These are phyloP conservation scores for Penicillium robsamsonii DNA, from an alignment of 495 filamentous ascomycete genomes.

Conservation along the genomic window DNA sequence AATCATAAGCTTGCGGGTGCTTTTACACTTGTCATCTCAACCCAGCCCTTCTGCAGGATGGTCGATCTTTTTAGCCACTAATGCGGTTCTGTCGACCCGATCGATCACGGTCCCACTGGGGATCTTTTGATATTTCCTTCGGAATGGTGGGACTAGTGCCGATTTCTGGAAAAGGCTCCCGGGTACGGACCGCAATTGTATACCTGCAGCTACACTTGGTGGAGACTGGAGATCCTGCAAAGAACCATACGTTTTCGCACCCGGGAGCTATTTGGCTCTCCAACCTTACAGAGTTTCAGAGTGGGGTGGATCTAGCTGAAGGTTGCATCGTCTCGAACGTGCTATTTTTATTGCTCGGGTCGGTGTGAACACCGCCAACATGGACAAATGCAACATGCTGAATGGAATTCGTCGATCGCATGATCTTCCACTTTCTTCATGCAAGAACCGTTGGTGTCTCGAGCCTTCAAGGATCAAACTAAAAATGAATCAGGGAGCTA, in stretches of 20 bases:
- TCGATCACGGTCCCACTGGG: constrained; percentile 11
- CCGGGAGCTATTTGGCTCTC: background rate
- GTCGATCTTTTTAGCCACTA: constrained; percentile 30
- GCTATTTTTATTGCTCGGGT: constrained; percentile 17
- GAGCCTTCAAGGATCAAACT: constrained; percentile 12
- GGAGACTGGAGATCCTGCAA: constrained; percentile 9
- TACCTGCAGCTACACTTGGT: constrained; percentile 2
- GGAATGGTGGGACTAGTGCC: constrained; percentile 11
- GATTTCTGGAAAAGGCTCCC: constrained; percentile 26
- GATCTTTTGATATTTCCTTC: constrained; percentile 13
- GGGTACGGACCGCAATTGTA: constrained; percentile 26
- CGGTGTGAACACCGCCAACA: constrained; percentile 34
- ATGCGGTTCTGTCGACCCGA: constrained; percentile 19
- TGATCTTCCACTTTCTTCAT: constrained; percentile 31
- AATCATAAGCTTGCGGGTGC: constrained; percentile 19
- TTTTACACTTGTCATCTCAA: constrained; percentile 19
- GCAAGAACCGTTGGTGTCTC: constrained; percentile 31
- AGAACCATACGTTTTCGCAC: background rate
- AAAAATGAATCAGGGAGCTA: constrained; percentile 22
- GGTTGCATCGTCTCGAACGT: constrained; percentile 1
- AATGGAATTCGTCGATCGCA: constrained; percentile 35
- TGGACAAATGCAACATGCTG: constrained; percentile 23
- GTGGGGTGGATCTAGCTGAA: constrained; percentile 4
- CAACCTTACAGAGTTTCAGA: background rate
- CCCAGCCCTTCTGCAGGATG: constrained; percentile 26